phyloP scores from a whole-genome alignment of 1,284 basidiomycete species.

The Cystobasidium sp. region DNA sequence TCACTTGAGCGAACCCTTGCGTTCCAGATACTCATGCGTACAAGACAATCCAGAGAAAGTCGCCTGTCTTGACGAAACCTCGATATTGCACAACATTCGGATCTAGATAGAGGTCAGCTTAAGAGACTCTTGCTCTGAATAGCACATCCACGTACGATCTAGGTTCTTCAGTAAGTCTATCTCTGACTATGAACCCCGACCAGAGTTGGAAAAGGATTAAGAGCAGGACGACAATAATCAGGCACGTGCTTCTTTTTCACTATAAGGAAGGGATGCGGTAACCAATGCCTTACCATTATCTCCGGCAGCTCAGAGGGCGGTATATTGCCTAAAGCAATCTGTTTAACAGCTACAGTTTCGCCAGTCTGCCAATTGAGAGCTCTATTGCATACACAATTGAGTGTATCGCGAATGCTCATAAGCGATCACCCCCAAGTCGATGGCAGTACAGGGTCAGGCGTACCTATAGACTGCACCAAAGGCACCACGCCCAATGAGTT shows the following conservation, averaged over 20 bases:
- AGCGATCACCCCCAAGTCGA: background rate
- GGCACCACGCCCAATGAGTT: conserved; percentile 51
- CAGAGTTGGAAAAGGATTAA: background rate
- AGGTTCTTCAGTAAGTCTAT: conserved; percentile 97
- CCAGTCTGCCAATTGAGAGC: conserved; percentile 64
- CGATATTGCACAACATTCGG: conserved; percentile 99
- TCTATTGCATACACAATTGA: background rate
- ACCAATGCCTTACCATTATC: conserved; percentile 77
- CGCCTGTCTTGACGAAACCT: conserved; percentile 91
- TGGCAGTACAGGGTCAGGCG: background rate
- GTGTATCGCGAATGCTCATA: background rate
- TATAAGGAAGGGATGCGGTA: no score
- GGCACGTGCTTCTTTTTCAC: no score
- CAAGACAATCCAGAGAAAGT: conserved; percentile 93
- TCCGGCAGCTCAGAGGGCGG: conserved; percentile 89
- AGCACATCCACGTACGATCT: no score
- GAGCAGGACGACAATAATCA: background rate
- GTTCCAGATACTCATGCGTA: background rate
- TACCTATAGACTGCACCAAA: conserved; percentile 51
- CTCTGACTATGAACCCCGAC: conserved; percentile 70
- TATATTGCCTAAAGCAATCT: conserved; percentile 77
- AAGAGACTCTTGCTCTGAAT: no score
- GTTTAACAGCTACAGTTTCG: conserved; percentile 94
- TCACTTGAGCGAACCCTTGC: no score
- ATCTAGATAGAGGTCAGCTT: no score